phyloP scores from a whole-genome alignment of 306 rosid genomes.

The Hippophae rhamnoides region DNA sequence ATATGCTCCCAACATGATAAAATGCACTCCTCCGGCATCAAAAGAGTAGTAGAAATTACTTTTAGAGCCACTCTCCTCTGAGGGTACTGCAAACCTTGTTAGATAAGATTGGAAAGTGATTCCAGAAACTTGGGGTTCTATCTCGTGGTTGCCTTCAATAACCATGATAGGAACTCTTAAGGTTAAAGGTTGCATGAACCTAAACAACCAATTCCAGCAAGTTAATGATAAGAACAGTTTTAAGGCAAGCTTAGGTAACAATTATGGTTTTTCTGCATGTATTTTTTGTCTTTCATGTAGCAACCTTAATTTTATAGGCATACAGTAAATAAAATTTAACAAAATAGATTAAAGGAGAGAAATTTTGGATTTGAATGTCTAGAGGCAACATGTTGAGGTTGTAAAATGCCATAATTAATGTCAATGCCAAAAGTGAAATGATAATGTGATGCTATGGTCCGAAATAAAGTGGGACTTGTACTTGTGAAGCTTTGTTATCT shows the following conservation, averaged over 20 bases:
- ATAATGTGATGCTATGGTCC: no score
- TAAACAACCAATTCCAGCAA: slow-evolving; percentile 17
- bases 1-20: slow-evolving; percentile 83
- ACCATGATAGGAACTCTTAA: slow-evolving; percentile 81
- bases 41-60: slow-evolving; percentile 79
- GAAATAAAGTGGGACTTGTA: no score
- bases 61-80: slow-evolving; percentile 60
- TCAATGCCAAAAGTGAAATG: no score
- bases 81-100: slow-evolving; percentile 73
- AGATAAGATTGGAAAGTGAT: slow-evolving; percentile 59
- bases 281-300: no score
- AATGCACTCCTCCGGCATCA: slow-evolving; percentile 77
- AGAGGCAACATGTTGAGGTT: no score
- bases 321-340: no score
- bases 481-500: no score
- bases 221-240: neutral
- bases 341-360: no score
- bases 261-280: neutral
- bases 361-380: no score
- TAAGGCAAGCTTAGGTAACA: neutral
- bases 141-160: slow-evolving; percentile 93
- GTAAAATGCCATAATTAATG: no score
- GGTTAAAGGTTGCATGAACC: slow-evolving; percentile 81
- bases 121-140: slow-evolving; percentile 78
- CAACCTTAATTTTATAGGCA: no score